A percentile compares a stretch with the other conserved stretches of the same genome.
Conservation (phyloP, 169 alveolate genomes). For the Plasmodium vivax region DNA sequence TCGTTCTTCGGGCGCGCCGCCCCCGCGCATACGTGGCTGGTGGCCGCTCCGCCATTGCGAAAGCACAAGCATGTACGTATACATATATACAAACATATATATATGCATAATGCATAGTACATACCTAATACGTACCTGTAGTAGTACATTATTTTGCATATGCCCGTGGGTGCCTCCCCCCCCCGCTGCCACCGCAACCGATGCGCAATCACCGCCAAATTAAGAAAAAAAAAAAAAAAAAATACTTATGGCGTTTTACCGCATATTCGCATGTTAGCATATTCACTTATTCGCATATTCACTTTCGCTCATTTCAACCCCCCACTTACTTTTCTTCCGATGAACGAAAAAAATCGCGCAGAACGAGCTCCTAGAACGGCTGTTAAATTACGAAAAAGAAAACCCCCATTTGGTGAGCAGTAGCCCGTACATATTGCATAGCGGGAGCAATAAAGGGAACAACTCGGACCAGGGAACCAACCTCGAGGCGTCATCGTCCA, state of each 20-base stretch:
- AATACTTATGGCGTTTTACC: not conserved
- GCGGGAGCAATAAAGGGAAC: not conserved
- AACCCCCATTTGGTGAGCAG: not conserved
- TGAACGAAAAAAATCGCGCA: not conserved
- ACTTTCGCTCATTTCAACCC: not conserved
- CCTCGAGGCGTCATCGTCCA: not conserved
- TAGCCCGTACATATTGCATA: slow-evolving; percentile 2
- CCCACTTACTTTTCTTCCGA: not conserved
- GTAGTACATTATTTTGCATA: not conserved
- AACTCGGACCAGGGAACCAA: slow-evolving; percentile 17
- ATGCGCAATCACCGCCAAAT: not conserved
- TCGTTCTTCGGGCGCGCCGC: not conserved
- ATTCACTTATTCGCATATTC: too few species aligned
- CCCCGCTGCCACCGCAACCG: not conserved
- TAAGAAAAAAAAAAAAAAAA: slow-evolving; percentile 4
- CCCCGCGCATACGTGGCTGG: not conserved
- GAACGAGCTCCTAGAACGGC: slow-evolving; percentile 68
- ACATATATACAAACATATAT: not conserved
- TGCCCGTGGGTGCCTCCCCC: not conserved
- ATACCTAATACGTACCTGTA: not conserved
- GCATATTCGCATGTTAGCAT: not conserved
- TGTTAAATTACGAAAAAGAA: slow-evolving; percentile 53
- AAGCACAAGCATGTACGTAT: too few species aligned
- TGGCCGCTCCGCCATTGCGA: not conserved
- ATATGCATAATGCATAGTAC: not conserved